Base-by-base conservation (phyloP, 1,139 yeast species). In the Schwanniomyces etchellsii region DNA sequence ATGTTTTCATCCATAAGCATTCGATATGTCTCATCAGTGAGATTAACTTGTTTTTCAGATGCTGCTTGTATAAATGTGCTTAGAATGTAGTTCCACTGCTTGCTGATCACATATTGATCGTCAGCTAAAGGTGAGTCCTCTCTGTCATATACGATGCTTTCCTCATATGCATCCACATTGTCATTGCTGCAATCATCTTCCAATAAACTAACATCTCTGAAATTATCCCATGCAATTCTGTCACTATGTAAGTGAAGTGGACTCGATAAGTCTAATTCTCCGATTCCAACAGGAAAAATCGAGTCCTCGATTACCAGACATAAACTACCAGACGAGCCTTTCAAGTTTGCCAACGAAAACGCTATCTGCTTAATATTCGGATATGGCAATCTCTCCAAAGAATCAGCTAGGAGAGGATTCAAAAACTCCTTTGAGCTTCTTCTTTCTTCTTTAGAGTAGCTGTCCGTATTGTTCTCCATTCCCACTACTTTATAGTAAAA, bases 21-120 rank as follows among this genome's bases (percentile, higher is more conserved):
- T 22, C 52, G 45, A 32, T 53, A 55, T 16, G 63, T 49, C 16
- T 49, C 48, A 34, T 59, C 52, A 0, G 74, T 63, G 9, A 70
- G 43, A 40, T 70, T 70, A 34, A 70, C 62, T 44, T 70, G 74
- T 27, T 52, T 57, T 4, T 67, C 69, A 0, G 75, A 56, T 36
- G 68, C 60, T 16, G 50, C 45, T 14, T 38, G 37, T 14, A 64
- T 49, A 37, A 53, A 62, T 22, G 38, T 49, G 24, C 42, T 36
- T 26, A 62, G 37, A 20, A 64, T 57, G 32, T 34, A 36, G 23
- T 48, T 36, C 70, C 70, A 64, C 34, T 55, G 60, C 9, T 41
- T 32, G 10, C 30, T 32, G 14, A 55, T 40, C 5, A 40, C 17
- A 3, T 44, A 39, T 4, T 32, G 35, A 20, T 50, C 53, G 12